Base-by-base conservation (phyloP, 768 basidiomycete species). In the Saitozyma sp. region DNA sequence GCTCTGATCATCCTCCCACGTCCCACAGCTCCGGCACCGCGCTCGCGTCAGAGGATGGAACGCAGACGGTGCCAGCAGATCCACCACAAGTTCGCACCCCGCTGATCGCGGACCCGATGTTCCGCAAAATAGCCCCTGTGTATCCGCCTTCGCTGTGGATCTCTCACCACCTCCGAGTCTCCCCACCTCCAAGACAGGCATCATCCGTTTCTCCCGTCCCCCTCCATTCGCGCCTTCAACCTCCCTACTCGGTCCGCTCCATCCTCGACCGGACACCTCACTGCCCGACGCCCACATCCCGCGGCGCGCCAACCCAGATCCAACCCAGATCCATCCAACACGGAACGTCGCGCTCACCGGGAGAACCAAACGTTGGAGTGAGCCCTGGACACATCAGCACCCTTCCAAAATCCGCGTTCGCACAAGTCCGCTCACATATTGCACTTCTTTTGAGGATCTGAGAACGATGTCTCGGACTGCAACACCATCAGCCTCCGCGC, bases 341-440 rank as follows among this genome's bases (percentile, higher is more conserved):
- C 9, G 38, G 29, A 49, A 50, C 46, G 16, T 56, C 14, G n/a
- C 8, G 67, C 74, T 73, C 56, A 76, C 74, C 66, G 71, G 63
- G 74, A 76, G 74, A 76, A 76, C 92, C 93, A 96, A 83, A 96
- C 88, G 76, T 92, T 89, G 85, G 94, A 91, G 91, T 95, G 93
- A 78, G 93, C 93, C 93, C 95, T 92, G 54, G 14, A 50, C 42
- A 43, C 40, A 62, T 70, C 68, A 69, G 68, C 54, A 54, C 54
- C 41, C 20, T 37, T 50, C 37, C 54, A 50, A 14, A 41, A 6
- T 39, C 51, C 5, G 17, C 7, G 11, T 7, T 7, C 2, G 8
- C 51, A 29, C 45, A 2, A 46, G 2, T 13, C n/a, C n/a, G n/a
- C 45, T 46, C 13, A 46, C 45, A 46, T 46, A 11, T 46, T 46